Evolutionary conservation across 371 early-diverging fungal species (phyloP).

Genomic region (Actinomucor elegans): DNA sequence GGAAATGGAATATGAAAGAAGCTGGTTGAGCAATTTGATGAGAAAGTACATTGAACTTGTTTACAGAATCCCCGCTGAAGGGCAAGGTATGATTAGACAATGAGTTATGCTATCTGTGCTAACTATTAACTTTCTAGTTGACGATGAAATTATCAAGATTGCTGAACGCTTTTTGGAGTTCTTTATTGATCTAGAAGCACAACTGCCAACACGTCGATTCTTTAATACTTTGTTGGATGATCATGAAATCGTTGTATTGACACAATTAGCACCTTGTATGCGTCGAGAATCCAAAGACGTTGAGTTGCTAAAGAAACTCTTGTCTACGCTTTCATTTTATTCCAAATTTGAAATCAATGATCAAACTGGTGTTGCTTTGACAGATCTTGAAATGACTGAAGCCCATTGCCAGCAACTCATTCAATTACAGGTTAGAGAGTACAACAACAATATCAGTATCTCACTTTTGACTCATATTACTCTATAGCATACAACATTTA

Average conservation of each 20-base stretch:
- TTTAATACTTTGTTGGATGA: slow-evolving; percentile 82
- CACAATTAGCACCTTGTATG: slow-evolving; percentile 56
- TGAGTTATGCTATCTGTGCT: no score
- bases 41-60: slow-evolving; percentile 53
- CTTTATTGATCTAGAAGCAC: slow-evolving; percentile 81
- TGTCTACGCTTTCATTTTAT: slow-evolving; percentile 67
- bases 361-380: slow-evolving; percentile 75
- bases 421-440: slow-evolving; percentile 67
- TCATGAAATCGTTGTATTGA: slow-evolving; percentile 70
- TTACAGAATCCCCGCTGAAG: slow-evolving; percentile 54
- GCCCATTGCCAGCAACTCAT: slow-evolving; percentile 60
- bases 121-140: no score
- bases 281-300: slow-evolving; percentile 43
- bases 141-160: slow-evolving; percentile 55
- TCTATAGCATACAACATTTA: slow-evolving; percentile 60
- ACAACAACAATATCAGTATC: not conserved
- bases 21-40: slow-evolving; percentile 61
- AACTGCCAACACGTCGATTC: slow-evolving; percentile 89
- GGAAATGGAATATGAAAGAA: slow-evolving; percentile 53
- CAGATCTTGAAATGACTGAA: slow-evolving; percentile 64
- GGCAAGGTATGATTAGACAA: slow-evolving; percentile 45
- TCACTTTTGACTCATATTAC: not conserved
- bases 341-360: slow-evolving; percentile 83
- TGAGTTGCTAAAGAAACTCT: slow-evolving; percentile 57
- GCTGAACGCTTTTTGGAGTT: slow-evolving; percentile 82